Conservation (phyloP, 2,329 filamentous ascomycete species). For the Ophiostoma piceae region DNA sequence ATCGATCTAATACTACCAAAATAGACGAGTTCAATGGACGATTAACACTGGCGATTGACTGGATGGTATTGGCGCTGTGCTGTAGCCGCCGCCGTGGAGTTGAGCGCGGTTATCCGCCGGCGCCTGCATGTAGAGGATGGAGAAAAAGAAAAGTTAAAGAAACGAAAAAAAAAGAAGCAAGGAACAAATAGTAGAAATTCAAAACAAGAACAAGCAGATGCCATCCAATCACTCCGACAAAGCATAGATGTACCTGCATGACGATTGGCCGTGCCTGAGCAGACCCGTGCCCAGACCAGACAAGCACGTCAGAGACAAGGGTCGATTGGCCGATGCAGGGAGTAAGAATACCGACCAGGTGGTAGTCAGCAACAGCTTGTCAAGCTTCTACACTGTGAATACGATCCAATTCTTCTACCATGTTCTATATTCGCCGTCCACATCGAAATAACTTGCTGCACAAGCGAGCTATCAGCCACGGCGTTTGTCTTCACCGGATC, state of each 20-base stretch:
- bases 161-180: not conserved
- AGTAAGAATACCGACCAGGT: not conserved
- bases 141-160: not conserved
- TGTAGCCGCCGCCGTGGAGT: slow-evolving; percentile 13
- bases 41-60: not conserved
- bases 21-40: not conserved
- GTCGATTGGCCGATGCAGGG: slow-evolving; percentile 22
- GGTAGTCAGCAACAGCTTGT: slow-evolving; percentile 13
- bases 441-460: not conserved
- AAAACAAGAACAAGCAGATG: not conserved
- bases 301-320: slow-evolving; percentile 19
- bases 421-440: not conserved
- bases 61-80: not conserved
- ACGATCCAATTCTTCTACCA: not conserved
- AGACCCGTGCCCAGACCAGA: not conserved
- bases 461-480: slow-evolving; percentile 6
- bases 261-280: not conserved
- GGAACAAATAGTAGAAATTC: not conserved
- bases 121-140: not conserved
- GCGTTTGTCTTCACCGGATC: not conserved
- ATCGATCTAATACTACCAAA: not conserved
- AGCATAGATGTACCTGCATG: not conserved
- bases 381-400: not conserved
- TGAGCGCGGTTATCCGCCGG: slow-evolving; percentile 8
- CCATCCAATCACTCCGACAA: not conserved